These are phyloP conservation scores for Pseudocohnilembus persalinus DNA, from an alignment of 169 alveolate genomes.

Conservation along the genomic window DNA sequence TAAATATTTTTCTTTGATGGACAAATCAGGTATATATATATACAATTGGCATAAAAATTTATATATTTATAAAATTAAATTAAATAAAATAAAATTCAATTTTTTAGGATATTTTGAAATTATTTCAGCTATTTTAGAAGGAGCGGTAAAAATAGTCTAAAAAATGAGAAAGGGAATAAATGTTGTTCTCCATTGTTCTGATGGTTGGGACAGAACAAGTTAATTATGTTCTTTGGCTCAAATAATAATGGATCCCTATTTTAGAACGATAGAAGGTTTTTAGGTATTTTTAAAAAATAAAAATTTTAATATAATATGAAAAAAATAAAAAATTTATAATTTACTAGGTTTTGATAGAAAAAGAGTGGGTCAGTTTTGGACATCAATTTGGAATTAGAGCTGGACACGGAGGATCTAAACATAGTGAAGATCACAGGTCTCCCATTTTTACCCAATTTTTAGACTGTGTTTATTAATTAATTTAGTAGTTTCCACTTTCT, in stretches of 20 bases:
- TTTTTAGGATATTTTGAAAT: slow-evolving; percentile 30
- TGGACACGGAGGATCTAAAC: slow-evolving; percentile 68
- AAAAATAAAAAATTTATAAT: too few relatives aligned
- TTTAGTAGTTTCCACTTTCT: slow-evolving; percentile 80
- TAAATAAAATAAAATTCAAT: too few relatives aligned
- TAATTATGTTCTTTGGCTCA: slow-evolving; percentile 78
- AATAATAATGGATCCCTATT: slow-evolving; percentile 83
- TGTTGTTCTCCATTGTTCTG: slow-evolving; percentile 87
- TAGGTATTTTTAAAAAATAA: slow-evolving; percentile 24
- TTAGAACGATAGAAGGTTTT: slow-evolving; percentile 87
- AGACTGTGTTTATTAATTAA: slow-evolving; percentile 80
- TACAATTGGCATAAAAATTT: not conserved
- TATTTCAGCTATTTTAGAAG: slow-evolving; percentile 24
- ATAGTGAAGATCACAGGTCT: slow-evolving; percentile 73
- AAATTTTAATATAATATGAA: too few relatives aligned
- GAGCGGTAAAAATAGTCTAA: slow-evolving; percentile 26
- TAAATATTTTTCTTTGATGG: not conserved
- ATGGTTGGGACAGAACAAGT: slow-evolving; percentile 94
- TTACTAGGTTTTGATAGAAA: slow-evolving; percentile 65
- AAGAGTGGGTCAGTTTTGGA: slow-evolving; percentile 88
- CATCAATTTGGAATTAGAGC: slow-evolving; percentile 85
- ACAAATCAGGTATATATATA: slow-evolving; percentile 4
- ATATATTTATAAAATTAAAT: too few relatives aligned
- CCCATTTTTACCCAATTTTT: slow-evolving; percentile 89
- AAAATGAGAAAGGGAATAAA: slow-evolving; percentile 26